A percentile compares a stretch with the other conserved stretches of the same genome.
phyloP scores from a whole-genome alignment of 805 yeast genomes.

The Kodamaea kaohsiungensis region DNA sequence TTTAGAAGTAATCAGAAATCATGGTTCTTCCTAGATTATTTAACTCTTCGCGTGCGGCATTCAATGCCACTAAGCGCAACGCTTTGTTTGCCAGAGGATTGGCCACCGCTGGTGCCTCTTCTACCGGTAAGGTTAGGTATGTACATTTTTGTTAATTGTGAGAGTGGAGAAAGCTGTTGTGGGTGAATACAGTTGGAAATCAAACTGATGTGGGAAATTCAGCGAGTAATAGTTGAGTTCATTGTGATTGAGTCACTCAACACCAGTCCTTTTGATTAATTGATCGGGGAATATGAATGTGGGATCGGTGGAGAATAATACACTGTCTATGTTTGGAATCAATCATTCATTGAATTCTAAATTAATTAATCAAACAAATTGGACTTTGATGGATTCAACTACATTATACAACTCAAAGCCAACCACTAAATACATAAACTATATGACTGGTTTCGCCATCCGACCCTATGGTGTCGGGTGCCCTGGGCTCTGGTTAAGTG shows the following conservation, averaged over 20 bases:
- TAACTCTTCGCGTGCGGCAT: conserved; percentile 75
- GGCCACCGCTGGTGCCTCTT: conserved; percentile 70
- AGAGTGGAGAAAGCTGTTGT: background rate
- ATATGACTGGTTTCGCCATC: background rate
- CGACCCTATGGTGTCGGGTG: background rate
- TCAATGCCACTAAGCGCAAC: conserved; percentile 86
- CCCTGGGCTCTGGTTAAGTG: background rate
- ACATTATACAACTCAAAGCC: background rate
- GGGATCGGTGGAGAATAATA: background rate
- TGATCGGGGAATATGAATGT: background rate
- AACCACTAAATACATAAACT: no score
- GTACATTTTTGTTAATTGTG: conserved; percentile 31
- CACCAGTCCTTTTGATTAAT: background rate
- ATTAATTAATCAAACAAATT: background rate
- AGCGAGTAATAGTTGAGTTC: background rate
- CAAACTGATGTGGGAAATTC: background rate
- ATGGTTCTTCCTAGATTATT: conserved; percentile 61
- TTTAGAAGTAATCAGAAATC: conserved; percentile 12
- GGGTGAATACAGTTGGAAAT: background rate
- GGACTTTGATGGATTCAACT: background rate
- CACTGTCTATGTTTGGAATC: background rate
- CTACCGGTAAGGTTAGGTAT: conserved; percentile 84
- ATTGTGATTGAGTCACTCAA: background rate
- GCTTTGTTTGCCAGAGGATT: conserved; percentile 70
- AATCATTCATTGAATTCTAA: background rate